Base-by-base conservation (phyloP, 2,329 filamentous ascomycete species). In the Chrysoporthe cubensis region DNA sequence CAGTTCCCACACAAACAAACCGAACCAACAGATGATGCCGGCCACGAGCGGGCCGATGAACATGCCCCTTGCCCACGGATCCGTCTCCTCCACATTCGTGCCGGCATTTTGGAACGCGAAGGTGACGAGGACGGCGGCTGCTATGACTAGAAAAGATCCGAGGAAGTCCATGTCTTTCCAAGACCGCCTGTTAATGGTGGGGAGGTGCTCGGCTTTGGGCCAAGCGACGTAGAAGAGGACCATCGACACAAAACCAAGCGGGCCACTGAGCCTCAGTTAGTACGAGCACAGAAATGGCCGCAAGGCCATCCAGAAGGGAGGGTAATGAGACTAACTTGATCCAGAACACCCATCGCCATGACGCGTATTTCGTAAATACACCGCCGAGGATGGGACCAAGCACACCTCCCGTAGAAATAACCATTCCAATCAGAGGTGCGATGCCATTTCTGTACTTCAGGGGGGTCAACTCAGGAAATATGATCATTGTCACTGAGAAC, bases 261-360 rank as follows among this genome's bases (percentile, higher is more conserved):
- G 86, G 2, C 82, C 84, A 72, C 85, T 87, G 54, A 3, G n/a
- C 6, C 3, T 4, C 32, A 4, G 54, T 74, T 61, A 75, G 73
- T 65, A 44, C 40, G 40, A 21, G 13, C 34, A 60, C n/a, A 44
- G 14, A 4, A 32, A 16, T 32, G n/a, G 59, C 26, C 21, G 2
- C 3, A 21, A 4, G 13, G 2, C 16, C 7, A 26, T 3, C 42
- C 26, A 34, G 32, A 14, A 18, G 64, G 18, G 26, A 1, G 13
- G 48, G 52, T 11, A 21, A 13, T 6, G 8, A 9, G 34, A 76
- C 81, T 61, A 72, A 86, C 84, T 88, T 88, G 73, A 88, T 84
- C 83, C 84, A 88, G 74, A 88, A 88, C 1, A 87, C 79, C 82
- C 84, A 87, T 69, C 83, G 76, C 85, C 85, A 87, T 11, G 75